Evolutionary conservation across 1,284 basidiomycete species (phyloP), one percentile per base, ranked within the genome.

Genomic region (Gomphus sp.): DNA sequence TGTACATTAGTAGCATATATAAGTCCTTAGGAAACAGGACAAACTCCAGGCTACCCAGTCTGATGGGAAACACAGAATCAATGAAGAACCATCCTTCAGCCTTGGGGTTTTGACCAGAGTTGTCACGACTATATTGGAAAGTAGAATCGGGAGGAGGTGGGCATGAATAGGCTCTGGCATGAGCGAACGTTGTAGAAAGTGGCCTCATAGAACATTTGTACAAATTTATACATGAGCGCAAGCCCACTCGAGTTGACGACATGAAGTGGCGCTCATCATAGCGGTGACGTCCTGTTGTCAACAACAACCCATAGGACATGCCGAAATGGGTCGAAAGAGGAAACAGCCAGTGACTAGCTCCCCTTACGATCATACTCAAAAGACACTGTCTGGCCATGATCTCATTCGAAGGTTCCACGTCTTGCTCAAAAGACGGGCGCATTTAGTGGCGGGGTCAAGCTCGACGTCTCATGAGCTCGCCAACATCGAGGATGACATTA

Each of bases 401-500:
- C 54, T 55, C 44, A 55, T 55, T 47, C 54, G 54, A 33, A 45
- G 34, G 44, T 55, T 55, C 34, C 54, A 55, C 28, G 43, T 47
- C 31, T 41, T 55, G 43, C 39, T 55, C 31, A 55, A 55, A 34
- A n/a, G 39, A 33, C 54, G 31, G 18, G 54, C 41, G 22, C 22
- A 9, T 34, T 55, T 55, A 12, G 4, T 28, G 16, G 44, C 43
- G 7, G 54, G 44, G 2, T 39, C 52, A 28, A 44, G 41, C 41
- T 47, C 54, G 22, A 55, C 39, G 34, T 55, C 54, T 33, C 43
- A 31, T 36, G 72, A 72, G 55, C 68, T 91, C 25, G 68, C 62
- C 0, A 73, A 77, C 18, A 72, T 92, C 16, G 78, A 86, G 49
- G 62, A 69, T 9, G 78, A 89, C 66, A 83, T 94, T 12, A 76